phyloP scores from a whole-genome alignment of 2,329 filamentous ascomycete species.

The Aspergillus tubingensis region DNA sequence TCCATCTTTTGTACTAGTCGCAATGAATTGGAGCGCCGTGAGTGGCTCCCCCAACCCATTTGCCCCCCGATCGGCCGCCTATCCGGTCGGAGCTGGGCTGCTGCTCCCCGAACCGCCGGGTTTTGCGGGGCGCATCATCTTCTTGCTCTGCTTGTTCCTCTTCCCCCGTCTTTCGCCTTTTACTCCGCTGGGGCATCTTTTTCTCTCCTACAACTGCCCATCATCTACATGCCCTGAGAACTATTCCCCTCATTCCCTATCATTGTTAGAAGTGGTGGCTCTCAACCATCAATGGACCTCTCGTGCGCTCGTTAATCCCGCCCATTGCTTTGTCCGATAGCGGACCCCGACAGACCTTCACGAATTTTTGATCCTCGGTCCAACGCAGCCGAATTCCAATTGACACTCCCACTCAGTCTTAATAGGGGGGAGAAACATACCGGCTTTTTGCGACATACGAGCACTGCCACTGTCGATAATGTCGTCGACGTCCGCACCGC shows the following conservation, averaged over 20 bases:
- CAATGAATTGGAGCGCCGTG: background rate
- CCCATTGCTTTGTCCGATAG: constrained; percentile 14
- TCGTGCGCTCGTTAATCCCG: background rate
- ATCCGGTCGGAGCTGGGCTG: constrained; percentile 19
- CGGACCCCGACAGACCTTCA: constrained; percentile 8
- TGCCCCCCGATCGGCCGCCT: background rate
- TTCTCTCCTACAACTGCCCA: background rate
- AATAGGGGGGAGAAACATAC: background rate
- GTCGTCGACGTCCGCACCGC: constrained; percentile 23
- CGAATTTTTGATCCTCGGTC: background rate
- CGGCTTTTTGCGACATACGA: background rate
- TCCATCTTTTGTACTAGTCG: background rate
- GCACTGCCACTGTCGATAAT: constrained; percentile 15
- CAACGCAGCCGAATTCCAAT: background rate
- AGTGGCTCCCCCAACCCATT: background rate
- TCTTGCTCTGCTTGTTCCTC: constrained; percentile 5
- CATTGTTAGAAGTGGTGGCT: background rate
- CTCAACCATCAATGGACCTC: background rate
- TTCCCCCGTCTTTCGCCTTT: constrained; percentile 2
- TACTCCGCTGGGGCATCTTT: background rate
- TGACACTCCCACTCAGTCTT: background rate
- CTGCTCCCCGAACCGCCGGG: constrained; percentile 26
- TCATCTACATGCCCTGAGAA: background rate
- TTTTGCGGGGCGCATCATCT: constrained; percentile 14
- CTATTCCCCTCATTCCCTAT: background rate